Percentiles rank a stretch among this genome's conserved stretches.
Conservation (phyloP, 345 rosid genomes). For the Eutrema heterophyllum region DNA sequence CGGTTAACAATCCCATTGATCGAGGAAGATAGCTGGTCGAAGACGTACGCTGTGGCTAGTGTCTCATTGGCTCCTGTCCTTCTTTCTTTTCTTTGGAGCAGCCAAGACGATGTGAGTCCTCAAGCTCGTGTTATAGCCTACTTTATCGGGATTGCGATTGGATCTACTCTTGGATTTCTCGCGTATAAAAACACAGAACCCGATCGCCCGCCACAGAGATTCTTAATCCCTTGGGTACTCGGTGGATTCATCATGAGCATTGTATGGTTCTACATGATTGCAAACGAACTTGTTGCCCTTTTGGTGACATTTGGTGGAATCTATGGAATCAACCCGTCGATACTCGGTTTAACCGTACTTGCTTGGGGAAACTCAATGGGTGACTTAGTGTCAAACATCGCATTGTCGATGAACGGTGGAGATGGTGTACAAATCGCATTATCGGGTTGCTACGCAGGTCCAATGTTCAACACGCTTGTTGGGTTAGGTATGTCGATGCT, state of each 20-base stretch:
- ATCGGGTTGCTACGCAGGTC: slow-evolving; percentile 97
- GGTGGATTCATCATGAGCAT: slow-evolving; percentile 95
- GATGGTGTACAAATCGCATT: slow-evolving; percentile 81
- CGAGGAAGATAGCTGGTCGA: slow-evolving; percentile 79
- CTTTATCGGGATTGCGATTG: slow-evolving; percentile 41
- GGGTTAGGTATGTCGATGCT: slow-evolving; percentile 82
- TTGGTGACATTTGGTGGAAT: slow-evolving; percentile 68
- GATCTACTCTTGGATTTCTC: slow-evolving; percentile 51
- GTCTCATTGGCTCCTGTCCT: slow-evolving; percentile 69
- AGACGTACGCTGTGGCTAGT: slow-evolving; percentile 72
- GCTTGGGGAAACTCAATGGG: slow-evolving; percentile 99
- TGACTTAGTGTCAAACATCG: slow-evolving; percentile 78
- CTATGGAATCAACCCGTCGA: slow-evolving; percentile 70
- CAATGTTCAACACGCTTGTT: slow-evolving; percentile 91
- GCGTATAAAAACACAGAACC: slow-evolving; percentile 42
- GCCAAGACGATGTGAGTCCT: slow-evolving; percentile 41
- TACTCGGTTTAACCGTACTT: slow-evolving; percentile 79
- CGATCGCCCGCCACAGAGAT: slow-evolving; percentile 69
- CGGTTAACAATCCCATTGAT: slow-evolving; percentile 71
- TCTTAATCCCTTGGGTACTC: slow-evolving; percentile 71
- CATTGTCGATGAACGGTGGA: slow-evolving; percentile 71
- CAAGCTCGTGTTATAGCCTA: slow-evolving; percentile 36
- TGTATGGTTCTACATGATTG: slow-evolving; percentile 94
- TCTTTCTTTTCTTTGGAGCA: slow-evolving; percentile 60
- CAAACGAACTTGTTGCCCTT: slow-evolving; percentile 87